Base-by-base conservation (phyloP, 352 stramenopile genomes). In the Globisporangium recalcitrans region DNA sequence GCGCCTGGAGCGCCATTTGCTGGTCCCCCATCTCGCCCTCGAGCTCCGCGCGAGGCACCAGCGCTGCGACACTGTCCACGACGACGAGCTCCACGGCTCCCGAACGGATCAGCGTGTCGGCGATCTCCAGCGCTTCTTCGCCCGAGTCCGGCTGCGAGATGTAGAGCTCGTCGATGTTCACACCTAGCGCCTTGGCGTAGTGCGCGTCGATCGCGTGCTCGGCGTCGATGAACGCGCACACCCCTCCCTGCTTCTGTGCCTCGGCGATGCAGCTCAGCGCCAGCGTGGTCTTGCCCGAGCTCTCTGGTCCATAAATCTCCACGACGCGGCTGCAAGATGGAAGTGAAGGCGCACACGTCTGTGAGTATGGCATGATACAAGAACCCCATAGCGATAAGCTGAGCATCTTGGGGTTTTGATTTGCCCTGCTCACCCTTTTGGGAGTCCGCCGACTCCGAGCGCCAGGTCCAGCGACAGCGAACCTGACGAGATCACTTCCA, bases 261-360 rank as follows among this genome's bases (percentile, higher is more conserved):
- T 99, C 77, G 10, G 97, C 97, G 64, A 99, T 97, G 56, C 91
- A 98, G 67, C 98, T 98, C 44, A 99, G 76, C 0, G 97, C 96
- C 22, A 99, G 74, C 3, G 97, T 99, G 0, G 97, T 99, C 78
- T 99, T 99, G 57, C 97, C 97, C 3, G 87, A 98, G 62, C 87
- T 98, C 85, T 99, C 97, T 0, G 97, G 97, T 6, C 97, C 97
- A 69, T 99, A 99, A 70, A 99, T 98, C 80, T 99, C 97, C 26
- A 99, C 88, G 1, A 99, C 91, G 22, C 97, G 91, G 16, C 97
- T 94, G 64, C 1, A 60, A 47, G 7, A 42, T 60, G 56, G 44
- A 38, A 69, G 44, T 59, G 64, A 58, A 67, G n/a, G n/a, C n/a
- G n/a, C n/a, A n/a, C n/a, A n/a, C n/a, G n/a, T n/a, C n/a, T n/a